Evolutionary conservation across 257 asterid genomes (phyloP), one percentile per base, ranked within the genome.

Genomic region (Prunella vulgaris): DNA sequence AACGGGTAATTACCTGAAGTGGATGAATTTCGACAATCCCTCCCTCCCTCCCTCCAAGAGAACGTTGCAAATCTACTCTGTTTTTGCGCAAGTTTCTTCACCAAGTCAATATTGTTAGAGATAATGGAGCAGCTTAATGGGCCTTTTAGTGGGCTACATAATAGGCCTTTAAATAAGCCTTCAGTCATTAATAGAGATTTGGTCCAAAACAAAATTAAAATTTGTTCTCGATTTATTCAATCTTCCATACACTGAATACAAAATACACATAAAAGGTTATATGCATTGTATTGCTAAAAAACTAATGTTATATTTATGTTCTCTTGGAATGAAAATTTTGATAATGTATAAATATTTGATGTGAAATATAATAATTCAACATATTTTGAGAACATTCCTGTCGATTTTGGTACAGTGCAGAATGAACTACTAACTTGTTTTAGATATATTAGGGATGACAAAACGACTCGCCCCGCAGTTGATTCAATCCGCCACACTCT

Each of bases 1-100:
- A 24, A 4, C 21, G 25, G 30, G 44, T 21, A 30, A 42, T 42
- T 49, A 62, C 78, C 74, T 51, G 71, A 7, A 71, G 13, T 27
- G 21, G 74, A 35, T 52, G 46, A 53, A 38, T n/a, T 46, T 32
- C 35, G 56, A 42, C 5, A 40, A 52, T 48, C 64, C 42, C 22
- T n/a, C n/a, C n/a, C n/a, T n/a, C n/a, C n/a, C n/a, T n/a, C n/a
- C 22, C 22, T 53, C 15, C 28, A 25, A 51, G 20, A 21, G 4
- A 56, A 21, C 10, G 10, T 72, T 59, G 15, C 44, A 62, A 52
- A 53, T 53, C 17, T 56, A 24, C 10, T 71, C 30, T 62, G 52
- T 24, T 15, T 44, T 44, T 44, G 20, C 18, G 4, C 13, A 13
- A 27, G 48, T 25, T 58, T 53, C 46, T 21, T n/a, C 35, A 5